phyloP scores from a whole-genome alignment of 495 filamentous ascomycete species.

The Hypoxylon trugodes region DNA sequence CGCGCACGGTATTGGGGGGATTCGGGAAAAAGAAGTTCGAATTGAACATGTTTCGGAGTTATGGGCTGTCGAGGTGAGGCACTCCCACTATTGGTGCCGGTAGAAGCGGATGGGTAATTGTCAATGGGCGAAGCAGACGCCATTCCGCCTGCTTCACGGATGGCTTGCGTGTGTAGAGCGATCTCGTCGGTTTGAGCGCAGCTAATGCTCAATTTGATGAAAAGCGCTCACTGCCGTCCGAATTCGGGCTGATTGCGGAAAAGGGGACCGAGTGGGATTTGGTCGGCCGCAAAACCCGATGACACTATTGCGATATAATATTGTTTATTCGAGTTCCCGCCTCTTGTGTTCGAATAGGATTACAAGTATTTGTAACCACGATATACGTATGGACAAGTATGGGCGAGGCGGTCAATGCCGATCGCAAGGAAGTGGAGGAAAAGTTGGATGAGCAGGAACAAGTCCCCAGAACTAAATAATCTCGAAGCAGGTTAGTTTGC shows the following conservation, averaged over 20 bases:
- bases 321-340: slow-evolving; percentile 19
- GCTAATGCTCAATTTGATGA: slow-evolving; percentile 25
- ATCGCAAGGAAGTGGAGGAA: slow-evolving; percentile 39
- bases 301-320: slow-evolving; percentile 30
- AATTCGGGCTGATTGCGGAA: slow-evolving; percentile 20
- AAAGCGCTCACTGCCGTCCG: slow-evolving; percentile 44
- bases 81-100: slow-evolving; percentile 50
- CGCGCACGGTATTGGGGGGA: slow-evolving; percentile 77
- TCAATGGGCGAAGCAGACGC: slow-evolving; percentile 59
- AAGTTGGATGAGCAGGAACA: slow-evolving; percentile 23
- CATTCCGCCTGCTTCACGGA: slow-evolving; percentile 49
- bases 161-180: slow-evolving; percentile 35
- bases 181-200: slow-evolving; percentile 22
- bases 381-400: slow-evolving; percentile 18
- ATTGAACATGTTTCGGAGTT: slow-evolving; percentile 80
- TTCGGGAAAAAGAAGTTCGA: slow-evolving; percentile 81
- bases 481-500: slow-evolving; percentile 18
- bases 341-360: slow-evolving; percentile 7
- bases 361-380: slow-evolving; percentile 22
- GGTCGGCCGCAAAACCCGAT: slow-evolving; percentile 32
- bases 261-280: slow-evolving; percentile 28
- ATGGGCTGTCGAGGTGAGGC: slow-evolving; percentile 56
- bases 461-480: slow-evolving; percentile 6
- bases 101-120: slow-evolving; percentile 38
- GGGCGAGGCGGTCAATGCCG: slow-evolving; percentile 37